phyloP scores from a whole-genome alignment of 2,329 filamentous ascomycete species.

The Blastomyces silverae region DNA sequence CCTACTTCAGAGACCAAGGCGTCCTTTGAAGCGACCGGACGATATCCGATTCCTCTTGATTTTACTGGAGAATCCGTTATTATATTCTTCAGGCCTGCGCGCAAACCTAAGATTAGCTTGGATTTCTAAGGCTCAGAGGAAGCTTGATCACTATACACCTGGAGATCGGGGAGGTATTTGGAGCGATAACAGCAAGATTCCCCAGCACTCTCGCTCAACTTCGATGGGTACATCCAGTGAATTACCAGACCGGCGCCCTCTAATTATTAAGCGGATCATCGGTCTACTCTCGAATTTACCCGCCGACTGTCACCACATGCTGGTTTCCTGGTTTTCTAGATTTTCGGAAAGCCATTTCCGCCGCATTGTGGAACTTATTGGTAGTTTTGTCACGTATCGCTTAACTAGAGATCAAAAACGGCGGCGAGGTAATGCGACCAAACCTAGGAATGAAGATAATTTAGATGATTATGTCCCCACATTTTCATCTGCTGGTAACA shows the following conservation, averaged over 20 bases:
- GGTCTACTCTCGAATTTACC: constrained; percentile 72
- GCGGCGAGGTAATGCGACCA: constrained; percentile 53
- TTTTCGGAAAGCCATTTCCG: constrained; percentile 62
- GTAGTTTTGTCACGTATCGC: constrained; percentile 74
- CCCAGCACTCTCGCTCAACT: constrained; percentile 21
- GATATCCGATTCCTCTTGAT: constrained; percentile 74
- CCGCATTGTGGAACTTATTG: constrained; percentile 66
- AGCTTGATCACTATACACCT: background rate
- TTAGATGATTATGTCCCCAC: constrained; percentile 65
- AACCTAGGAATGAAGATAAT: constrained; percentile 41
- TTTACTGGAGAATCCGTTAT: constrained; percentile 68
- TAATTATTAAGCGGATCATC: constrained; percentile 75
- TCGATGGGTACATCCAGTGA: constrained; percentile 28
- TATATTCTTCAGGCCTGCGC: constrained; percentile 47
- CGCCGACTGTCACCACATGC: constrained; percentile 65
- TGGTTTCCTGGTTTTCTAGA: constrained; percentile 71
- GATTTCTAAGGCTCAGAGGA: background rate
- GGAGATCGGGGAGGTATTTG: background rate
- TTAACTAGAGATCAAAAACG: constrained; percentile 64
- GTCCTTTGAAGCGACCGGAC: constrained; percentile 59
- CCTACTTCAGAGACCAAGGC: constrained; percentile 70
- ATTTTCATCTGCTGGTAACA: constrained; percentile 58
- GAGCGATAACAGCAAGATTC: constrained; percentile 15
- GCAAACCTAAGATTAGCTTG: constrained; percentile 17
- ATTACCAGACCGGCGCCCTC: constrained; percentile 63